phyloP scores from a whole-genome alignment of 768 basidiomycete species.

The Botryobasidium botryosum region DNA sequence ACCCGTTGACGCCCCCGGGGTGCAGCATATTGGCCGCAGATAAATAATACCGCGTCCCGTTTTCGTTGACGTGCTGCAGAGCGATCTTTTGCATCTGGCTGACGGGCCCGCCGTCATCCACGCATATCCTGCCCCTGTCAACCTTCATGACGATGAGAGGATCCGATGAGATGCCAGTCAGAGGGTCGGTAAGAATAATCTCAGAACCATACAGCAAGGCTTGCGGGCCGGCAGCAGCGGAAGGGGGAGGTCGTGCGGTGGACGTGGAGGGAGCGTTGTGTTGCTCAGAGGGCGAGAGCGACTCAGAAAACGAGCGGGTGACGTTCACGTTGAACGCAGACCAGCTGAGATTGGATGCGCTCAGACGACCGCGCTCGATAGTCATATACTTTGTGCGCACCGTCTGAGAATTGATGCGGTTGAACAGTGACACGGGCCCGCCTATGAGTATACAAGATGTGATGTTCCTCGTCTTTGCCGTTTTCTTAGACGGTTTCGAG shows the following conservation, averaged over 20 bases:
- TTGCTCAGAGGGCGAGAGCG: no score
- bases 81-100: conserved; percentile 97
- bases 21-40: conserved; percentile 61
- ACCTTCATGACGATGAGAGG: conserved; percentile 83
- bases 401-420: conserved; percentile 91
- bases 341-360: conserved; percentile 85
- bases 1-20: conserved; percentile 3
- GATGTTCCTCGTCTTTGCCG: conserved; percentile 84
- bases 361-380: conserved; percentile 64
- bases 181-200: conserved; percentile 68
- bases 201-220: conserved; percentile 87
- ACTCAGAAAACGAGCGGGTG: conserved; percentile 2
- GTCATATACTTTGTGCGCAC: conserved; percentile 97
- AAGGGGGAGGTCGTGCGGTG: not conserved
- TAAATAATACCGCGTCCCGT: conserved; percentile 73
- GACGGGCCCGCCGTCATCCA: conserved; percentile 82
- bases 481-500: conserved; percentile 95
- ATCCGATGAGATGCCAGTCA: conserved; percentile 71
- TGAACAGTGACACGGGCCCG: conserved; percentile 83
- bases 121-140: conserved; percentile 72
- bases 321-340: conserved; percentile 54
- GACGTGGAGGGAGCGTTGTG: no score
- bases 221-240: conserved; percentile 28
- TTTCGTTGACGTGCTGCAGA: conserved; percentile 47
- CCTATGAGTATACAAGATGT: conserved; percentile 80